Percentiles rank a stretch among this genome's conserved stretches.
Conservation (phyloP, 495 filamentous ascomycete species). For the Mytilinidion resinicola region DNA sequence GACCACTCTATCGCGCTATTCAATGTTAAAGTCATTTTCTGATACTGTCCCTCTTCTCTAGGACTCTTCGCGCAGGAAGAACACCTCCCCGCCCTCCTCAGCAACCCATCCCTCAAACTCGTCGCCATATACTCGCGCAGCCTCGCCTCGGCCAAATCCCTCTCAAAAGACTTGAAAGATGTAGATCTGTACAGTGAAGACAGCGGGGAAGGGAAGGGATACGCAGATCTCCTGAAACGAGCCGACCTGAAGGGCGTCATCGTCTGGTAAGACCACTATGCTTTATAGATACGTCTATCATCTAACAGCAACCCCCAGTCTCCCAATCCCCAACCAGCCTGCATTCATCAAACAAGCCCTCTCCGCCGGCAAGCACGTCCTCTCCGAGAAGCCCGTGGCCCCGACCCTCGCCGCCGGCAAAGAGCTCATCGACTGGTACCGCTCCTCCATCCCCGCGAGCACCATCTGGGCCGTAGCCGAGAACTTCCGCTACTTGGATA, state of each 20-base stretch:
- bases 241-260: conserved; percentile 63
- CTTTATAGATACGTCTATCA: not conserved
- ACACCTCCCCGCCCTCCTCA: conserved; percentile 46
- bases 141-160: conserved; percentile 30
- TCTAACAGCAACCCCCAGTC: conserved; percentile 27
- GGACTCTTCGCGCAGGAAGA: conserved; percentile 44
- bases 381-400: conserved; percentile 79
- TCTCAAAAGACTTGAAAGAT: conserved; percentile 15
- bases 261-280: conserved; percentile 47
- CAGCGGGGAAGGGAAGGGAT: conserved; percentile 46
- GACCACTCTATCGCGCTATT: no score
- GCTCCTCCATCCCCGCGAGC: conserved; percentile 39
- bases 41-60: conserved; percentile 3
- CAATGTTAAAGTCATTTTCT: no score
- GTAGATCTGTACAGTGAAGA: conserved; percentile 55
- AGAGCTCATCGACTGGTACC: conserved; percentile 58
- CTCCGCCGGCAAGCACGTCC: conserved; percentile 66
- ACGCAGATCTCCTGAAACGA: conserved; percentile 56
- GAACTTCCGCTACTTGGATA: conserved; percentile 63
- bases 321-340: conserved; percentile 56
- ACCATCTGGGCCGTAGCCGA: conserved; percentile 61
- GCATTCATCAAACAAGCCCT: conserved; percentile 55
- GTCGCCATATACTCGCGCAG: conserved; percentile 42
- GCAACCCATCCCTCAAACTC: conserved; percentile 26
- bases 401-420: conserved; percentile 56